phyloP scores from a whole-genome alignment of 495 filamentous ascomycete species.

The Podospora anserina region DNA sequence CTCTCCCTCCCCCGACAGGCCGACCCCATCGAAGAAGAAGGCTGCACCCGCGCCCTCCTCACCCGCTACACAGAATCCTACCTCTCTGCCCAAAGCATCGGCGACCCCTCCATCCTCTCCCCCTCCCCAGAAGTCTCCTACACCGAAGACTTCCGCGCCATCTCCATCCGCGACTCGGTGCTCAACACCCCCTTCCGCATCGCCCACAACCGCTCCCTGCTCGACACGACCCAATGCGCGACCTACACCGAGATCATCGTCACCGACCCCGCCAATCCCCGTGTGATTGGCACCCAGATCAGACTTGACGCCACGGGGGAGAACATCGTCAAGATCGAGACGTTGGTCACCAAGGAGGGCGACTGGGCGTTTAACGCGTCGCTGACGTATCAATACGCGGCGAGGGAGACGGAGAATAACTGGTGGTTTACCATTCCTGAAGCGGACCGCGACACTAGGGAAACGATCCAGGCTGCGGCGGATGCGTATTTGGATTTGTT shows the following conservation, averaged over 20 bases:
- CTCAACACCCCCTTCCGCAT: conserved; percentile 44
- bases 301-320: conserved; percentile 40
- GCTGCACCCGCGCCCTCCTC: conserved; percentile 9
- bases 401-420: conserved; percentile 27
- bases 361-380: conserved; percentile 52
- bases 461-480: conserved; percentile 43
- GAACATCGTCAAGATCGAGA: conserved; percentile 39
- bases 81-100: conserved; percentile 1
- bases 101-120: conserved; percentile 2
- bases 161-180: conserved; percentile 38
- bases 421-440: conserved; percentile 46
- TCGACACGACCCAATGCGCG: conserved; percentile 48
- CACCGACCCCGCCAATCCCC: conserved; percentile 40
- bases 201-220: conserved; percentile 46
- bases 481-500: conserved; percentile 49
- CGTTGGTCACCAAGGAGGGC: conserved; percentile 42
- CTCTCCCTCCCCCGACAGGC: not conserved
- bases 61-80: conserved; percentile 3
- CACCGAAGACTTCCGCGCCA: conserved; percentile 43
- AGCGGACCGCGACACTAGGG: conserved; percentile 36
- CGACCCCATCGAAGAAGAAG: not conserved
- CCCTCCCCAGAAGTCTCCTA: conserved; percentile 7
- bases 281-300: conserved; percentile 47
- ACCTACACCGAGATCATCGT: conserved; percentile 50
- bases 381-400: conserved; percentile 42